Conservation (phyloP, 805 yeast species). For the Blastobotrys peoriensis region DNA sequence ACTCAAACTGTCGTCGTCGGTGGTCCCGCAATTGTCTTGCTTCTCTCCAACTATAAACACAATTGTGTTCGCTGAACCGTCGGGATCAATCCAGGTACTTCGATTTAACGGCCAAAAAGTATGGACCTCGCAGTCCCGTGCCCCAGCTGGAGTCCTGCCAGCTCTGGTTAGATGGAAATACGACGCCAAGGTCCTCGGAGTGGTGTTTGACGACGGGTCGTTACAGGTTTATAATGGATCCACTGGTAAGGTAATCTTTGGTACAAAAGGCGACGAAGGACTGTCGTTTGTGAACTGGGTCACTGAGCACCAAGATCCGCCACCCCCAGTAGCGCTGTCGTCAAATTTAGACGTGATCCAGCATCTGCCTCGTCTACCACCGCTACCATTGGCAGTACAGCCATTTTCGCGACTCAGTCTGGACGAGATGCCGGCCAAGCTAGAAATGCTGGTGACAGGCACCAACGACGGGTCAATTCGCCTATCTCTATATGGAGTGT, state of each 20-base stretch:
- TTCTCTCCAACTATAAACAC: constrained; percentile 41
- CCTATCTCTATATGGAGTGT: constrained; percentile 32
- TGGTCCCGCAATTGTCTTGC: constrained; percentile 32
- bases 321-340: neutral
- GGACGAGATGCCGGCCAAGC: constrained; percentile 6
- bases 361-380: constrained; percentile 19
- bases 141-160: constrained; percentile 9
- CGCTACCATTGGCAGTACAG: constrained; percentile 9
- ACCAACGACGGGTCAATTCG: constrained; percentile 22
- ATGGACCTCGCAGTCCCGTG: constrained; percentile 39
- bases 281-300: constrained; percentile 16
- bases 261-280: constrained; percentile 26
- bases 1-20: too few relatives aligned
- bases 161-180: constrained; percentile 30
- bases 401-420: constrained; percentile 8
- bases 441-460: constrained; percentile 26
- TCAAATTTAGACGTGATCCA: constrained; percentile 26
- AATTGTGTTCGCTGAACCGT: constrained; percentile 38
- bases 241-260: constrained; percentile 37
- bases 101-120: constrained; percentile 50
- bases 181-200: constrained; percentile 38
- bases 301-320: neutral
- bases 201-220: constrained; percentile 40
- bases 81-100: constrained; percentile 49
- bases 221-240: constrained; percentile 42